Evolutionary conservation across 164 flowering plant species (phyloP).

Genomic region (Buxus sempervirens): DNA sequence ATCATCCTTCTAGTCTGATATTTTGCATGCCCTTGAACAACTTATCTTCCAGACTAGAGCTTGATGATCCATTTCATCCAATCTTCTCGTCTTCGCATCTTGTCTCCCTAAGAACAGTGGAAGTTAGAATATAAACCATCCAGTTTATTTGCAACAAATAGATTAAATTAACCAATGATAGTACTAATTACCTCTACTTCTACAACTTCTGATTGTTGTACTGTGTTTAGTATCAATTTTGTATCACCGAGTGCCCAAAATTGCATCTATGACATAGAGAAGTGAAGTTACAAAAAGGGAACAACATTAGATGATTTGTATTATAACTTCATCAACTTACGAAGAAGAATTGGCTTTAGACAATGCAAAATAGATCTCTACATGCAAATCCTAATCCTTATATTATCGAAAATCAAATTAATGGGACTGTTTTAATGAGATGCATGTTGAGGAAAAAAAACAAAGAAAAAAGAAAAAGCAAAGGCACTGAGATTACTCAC

Average conservation of each 20-base stretch:
- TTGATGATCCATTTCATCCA: not conserved
- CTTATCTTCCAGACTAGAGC: not conserved
- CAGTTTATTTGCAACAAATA: not conserved
- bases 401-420: no score
- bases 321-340: no score
- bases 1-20: no score
- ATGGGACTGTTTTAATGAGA: no score
- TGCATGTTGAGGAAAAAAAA: no score
- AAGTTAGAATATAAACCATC: not conserved
- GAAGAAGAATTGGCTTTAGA: no score
- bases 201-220: not conserved
- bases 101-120: not conserved
- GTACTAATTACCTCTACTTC: not conserved
- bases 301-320: no score
- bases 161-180: no score
- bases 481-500: not conserved
- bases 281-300: not conserved
- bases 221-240: not conserved
- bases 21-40: no score
- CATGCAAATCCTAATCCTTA: no score
- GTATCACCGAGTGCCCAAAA: not conserved
- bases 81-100: not conserved
- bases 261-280: not conserved
- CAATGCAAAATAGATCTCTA: no score
- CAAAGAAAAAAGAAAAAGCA: not conserved